Evolutionary conservation across 352 stramenopile genomes (phyloP).

Genomic region (Phytopythium litorale): DNA sequence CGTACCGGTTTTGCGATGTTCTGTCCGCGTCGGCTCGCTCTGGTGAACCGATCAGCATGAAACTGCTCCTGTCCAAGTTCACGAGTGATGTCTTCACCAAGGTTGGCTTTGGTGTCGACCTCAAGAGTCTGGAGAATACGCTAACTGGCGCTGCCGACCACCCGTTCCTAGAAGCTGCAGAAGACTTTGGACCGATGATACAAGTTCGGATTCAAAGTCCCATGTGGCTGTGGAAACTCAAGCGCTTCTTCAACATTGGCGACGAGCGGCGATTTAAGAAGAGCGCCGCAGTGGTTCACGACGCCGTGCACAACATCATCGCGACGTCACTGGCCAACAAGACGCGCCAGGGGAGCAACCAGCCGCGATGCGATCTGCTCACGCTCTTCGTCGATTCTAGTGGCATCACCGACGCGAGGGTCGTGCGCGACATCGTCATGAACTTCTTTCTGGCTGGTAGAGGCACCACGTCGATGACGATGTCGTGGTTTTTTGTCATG

Average conservation of each 20-base stretch:
- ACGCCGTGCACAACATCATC: constrained; percentile 43
- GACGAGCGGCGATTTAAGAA: constrained; percentile 21
- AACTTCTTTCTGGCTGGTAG: constrained; percentile 65
- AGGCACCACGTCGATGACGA: constrained; percentile 67
- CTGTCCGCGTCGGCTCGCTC: constrained; percentile 12
- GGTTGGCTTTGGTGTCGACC: constrained; percentile 67
- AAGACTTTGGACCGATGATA: constrained; percentile 12
- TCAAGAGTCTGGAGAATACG: constrained; percentile 25
- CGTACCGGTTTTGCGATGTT: constrained; percentile 11
- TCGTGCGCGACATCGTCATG: constrained; percentile 53
- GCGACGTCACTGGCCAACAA: constrained; percentile 29
- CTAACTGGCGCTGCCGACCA: constrained; percentile 25
- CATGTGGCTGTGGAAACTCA: constrained; percentile 41
- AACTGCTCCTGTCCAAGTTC: constrained; percentile 41
- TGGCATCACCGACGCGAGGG: constrained; percentile 23
- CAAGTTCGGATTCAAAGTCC: constrained; percentile 34
- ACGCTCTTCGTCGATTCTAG: constrained; percentile 42
- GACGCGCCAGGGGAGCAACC: constrained; percentile 8
- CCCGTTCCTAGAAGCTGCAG: constrained; percentile 43
- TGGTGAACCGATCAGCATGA: constrained; percentile 18
- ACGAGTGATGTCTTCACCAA: constrained; percentile 72
- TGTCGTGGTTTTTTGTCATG: constrained; percentile 75
- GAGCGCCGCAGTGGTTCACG: constrained; percentile 25
- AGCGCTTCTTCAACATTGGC: constrained; percentile 25
- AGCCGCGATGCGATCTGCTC: constrained; percentile 26